Base-by-base conservation (phyloP, 371 early-diverging fungal species). In the Mortierella sp. region DNA sequence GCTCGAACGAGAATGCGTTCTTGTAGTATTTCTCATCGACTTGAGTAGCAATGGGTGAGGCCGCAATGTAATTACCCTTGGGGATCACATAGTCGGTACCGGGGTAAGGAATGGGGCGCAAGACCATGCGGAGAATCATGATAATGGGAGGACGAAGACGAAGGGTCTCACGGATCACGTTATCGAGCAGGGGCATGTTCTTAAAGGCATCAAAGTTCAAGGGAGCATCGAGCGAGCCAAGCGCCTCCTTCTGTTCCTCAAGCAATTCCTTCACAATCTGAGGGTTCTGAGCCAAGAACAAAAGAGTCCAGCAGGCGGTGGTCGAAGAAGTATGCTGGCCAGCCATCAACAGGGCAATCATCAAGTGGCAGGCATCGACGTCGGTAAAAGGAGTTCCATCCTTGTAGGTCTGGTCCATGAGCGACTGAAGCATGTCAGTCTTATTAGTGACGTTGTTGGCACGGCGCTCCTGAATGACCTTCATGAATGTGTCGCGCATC, bases 271-370 rank as follows among this genome's bases (percentile, higher is more conserved):
- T 78, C 21, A 86, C 60, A 9, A 89, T 52, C 2, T 92, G 85
- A 46, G 95, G 95, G 53, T 89, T 84, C 46, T 86, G 81, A 24
- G 99, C 97, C 54, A 98, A 81, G 80, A 93, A 92, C 53, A 95
- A 84, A 14, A 97, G 72, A 15, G 94, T 88, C 99, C 99, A 98
- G 34, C 96, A 89, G 15, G 90, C 85, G 21, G 98, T 97, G 24
- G 99, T 95, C 14, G 97, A 94, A 23, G 88, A 88, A 5, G 99
- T 97, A 82, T 98, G 99, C 81, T 97, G 97, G 19, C 99, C 99
- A 46, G 95, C 99, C 88, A 98, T 94, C 32, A 97, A 84, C 46
- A 94, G 79, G 23, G 98, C 98, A 84, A 97, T 98, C 92, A 97
- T 90, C 87, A 98, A 90, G 86, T 95, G 93, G 21, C 95, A 93